phyloP scores from a whole-genome alignment of 2,329 filamentous ascomycete species.

The Arthroderma sp. region DNA sequence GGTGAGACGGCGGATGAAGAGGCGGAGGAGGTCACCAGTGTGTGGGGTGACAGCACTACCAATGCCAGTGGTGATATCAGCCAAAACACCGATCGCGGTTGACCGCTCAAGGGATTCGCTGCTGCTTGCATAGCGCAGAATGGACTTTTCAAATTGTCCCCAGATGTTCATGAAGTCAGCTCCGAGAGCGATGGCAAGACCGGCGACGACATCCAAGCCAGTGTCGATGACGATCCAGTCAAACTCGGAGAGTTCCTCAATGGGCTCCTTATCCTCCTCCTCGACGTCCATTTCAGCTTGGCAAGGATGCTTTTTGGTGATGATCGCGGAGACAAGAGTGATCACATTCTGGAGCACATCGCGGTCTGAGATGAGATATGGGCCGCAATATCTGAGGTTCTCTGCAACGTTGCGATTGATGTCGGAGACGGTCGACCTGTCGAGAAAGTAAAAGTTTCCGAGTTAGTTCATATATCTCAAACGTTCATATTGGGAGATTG shows the following conservation, averaged over 20 bases:
- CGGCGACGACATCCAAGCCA: slow-evolving; percentile 78
- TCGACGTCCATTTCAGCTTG: slow-evolving; percentile 80
- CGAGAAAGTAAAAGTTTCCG: slow-evolving; percentile 26
- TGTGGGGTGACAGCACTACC: slow-evolving; percentile 66
- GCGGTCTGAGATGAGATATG: slow-evolving; percentile 63
- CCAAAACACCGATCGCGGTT: slow-evolving; percentile 80
- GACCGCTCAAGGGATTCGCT: slow-evolving; percentile 78
- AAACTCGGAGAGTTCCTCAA: slow-evolving; percentile 78
- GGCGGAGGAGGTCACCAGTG: slow-evolving; percentile 61
- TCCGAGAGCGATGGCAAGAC: slow-evolving; percentile 70
- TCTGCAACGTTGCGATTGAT: slow-evolving; percentile 89
- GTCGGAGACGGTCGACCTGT: slow-evolving; percentile 75
- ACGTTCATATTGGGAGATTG: slow-evolving; percentile 18
- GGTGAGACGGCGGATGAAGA: slow-evolving; percentile 71
- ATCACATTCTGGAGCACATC: slow-evolving; percentile 64
- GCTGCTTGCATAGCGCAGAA: slow-evolving; percentile 77
- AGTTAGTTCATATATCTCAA: slow-evolving; percentile 4
- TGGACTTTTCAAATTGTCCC: slow-evolving; percentile 89
- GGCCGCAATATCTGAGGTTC: slow-evolving; percentile 80
- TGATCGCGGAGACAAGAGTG: slow-evolving; percentile 60
- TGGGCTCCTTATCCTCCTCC: slow-evolving; percentile 59
- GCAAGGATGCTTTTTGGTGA: slow-evolving; percentile 83
- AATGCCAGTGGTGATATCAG: slow-evolving; percentile 81
- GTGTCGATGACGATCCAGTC: slow-evolving; percentile 97
- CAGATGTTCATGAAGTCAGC: slow-evolving; percentile 71